Evolutionary conservation across 495 filamentous ascomycete species (phyloP).

Genomic region (Neurospora pannonica): DNA sequence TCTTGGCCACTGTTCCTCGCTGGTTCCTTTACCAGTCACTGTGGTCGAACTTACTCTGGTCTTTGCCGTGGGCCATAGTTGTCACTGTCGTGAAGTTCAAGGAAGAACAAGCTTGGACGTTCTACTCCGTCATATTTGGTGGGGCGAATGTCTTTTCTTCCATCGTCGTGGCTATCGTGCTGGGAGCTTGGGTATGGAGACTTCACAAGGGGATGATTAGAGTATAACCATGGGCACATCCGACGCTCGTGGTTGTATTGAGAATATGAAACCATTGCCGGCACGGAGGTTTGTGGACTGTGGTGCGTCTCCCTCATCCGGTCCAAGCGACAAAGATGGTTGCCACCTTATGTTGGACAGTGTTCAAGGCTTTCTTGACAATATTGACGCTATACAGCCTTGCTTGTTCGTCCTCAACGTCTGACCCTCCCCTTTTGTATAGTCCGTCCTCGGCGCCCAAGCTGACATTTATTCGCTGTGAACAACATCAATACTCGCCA

Average conservation of each 20-base stretch:
- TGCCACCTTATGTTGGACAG: neutral
- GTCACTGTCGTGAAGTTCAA: constrained; percentile 41
- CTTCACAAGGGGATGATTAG: neutral
- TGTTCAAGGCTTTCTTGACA: neutral
- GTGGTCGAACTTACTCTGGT: constrained; percentile 54
- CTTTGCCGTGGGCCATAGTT: constrained; percentile 62
- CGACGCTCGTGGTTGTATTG: neutral
- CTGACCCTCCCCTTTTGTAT: neutral
- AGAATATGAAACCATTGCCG: neutral
- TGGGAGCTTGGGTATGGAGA: constrained; percentile 46
- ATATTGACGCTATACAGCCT: neutral
- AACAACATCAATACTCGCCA: neutral
- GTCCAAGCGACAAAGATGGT: neutral
- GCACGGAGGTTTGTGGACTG: neutral
- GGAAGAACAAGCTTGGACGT: constrained; percentile 53
- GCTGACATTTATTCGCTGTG: neutral
- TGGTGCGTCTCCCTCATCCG: neutral
- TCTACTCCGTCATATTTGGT: constrained; percentile 58
- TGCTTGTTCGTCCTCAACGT: neutral
- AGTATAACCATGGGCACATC: neutral
- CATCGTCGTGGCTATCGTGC: constrained; percentile 41
- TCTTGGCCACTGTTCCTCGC: constrained; percentile 53
- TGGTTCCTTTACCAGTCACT: constrained; percentile 64
- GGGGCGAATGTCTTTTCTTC: constrained; percentile 61
- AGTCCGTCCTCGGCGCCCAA: neutral